phyloP scores from a whole-genome alignment of 2,329 filamentous ascomycete genomes.

The Monilinia laxa region DNA sequence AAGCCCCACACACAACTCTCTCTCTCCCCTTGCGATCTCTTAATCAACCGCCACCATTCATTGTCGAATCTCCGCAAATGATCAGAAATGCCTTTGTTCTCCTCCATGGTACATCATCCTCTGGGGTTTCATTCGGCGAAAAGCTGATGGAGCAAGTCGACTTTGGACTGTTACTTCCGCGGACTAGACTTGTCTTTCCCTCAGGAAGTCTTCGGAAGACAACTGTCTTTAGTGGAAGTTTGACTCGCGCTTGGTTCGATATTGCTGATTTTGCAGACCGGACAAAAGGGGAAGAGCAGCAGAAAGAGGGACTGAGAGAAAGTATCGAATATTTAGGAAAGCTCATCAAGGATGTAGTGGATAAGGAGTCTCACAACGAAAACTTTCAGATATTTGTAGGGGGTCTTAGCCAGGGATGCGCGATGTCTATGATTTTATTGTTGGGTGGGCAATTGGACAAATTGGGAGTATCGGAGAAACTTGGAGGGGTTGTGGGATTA shows the following conservation, averaged over 20 bases:
- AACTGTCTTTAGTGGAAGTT: slow-evolving; percentile 31
- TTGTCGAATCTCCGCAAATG: slow-evolving; percentile 34
- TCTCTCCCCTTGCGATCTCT: neutral
- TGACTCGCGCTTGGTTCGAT: slow-evolving; percentile 38
- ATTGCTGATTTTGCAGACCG: slow-evolving; percentile 34
- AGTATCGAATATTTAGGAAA: slow-evolving; percentile 25
- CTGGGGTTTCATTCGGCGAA: slow-evolving; percentile 41
- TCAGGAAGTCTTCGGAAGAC: slow-evolving; percentile 26
- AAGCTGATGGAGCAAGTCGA: slow-evolving; percentile 40
- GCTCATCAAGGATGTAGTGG: slow-evolving; percentile 25
- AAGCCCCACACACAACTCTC: neutral
- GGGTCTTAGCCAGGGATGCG: slow-evolving; percentile 35
- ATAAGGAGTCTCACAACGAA: slow-evolving; percentile 8
- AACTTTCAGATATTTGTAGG: slow-evolving; percentile 23
- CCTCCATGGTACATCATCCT: slow-evolving; percentile 45
- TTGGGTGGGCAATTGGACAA: slow-evolving; percentile 28
- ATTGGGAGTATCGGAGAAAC: neutral
- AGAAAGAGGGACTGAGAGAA: slow-evolving; percentile 25
- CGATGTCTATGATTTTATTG: slow-evolving; percentile 29
- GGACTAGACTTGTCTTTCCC: slow-evolving; percentile 33
- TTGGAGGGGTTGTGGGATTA: slow-evolving; percentile 29
- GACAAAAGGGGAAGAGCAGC: slow-evolving; percentile 26
- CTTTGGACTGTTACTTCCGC: slow-evolving; percentile 36
- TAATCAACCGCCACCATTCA: slow-evolving; percentile 25
- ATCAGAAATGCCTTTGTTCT: slow-evolving; percentile 43